A percentile compares a stretch with the other conserved stretches of the same genome.
Conservation (phyloP, 768 basidiomycete genomes). For the Amanita rimosa region DNA sequence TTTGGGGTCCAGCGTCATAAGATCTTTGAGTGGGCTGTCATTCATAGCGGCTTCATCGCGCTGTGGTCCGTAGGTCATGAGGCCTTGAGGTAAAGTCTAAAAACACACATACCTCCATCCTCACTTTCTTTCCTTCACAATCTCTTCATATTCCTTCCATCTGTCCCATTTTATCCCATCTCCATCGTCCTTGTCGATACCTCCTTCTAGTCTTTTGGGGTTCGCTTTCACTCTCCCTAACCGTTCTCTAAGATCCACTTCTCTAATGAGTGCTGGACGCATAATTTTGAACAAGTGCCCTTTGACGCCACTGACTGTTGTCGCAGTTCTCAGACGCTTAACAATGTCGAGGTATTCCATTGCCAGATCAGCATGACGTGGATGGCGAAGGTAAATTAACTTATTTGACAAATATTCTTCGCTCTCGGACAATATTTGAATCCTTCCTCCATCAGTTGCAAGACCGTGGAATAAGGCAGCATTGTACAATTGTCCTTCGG, state of each 20-base stretch:
- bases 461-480: constrained; percentile 58
- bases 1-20: constrained; percentile 20
- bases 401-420: constrained; percentile 18
- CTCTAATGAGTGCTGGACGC: constrained; percentile 56
- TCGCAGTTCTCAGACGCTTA: constrained; percentile 52
- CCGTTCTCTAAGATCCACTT: constrained; percentile 63
- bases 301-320: constrained; percentile 68
- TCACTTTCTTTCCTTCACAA: constrained; percentile 44
- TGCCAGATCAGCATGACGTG: constrained; percentile 56
- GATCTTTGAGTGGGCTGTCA: constrained; percentile 16
- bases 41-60: constrained; percentile 33
- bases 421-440: constrained; percentile 6
- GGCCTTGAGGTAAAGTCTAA: constrained; percentile 4
- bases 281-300: constrained; percentile 91
- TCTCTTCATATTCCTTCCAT: constrained; percentile 33
- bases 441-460: constrained; percentile 7
- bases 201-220: constrained; percentile 9
- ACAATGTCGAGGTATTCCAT: constrained; percentile 84
- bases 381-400: constrained; percentile 34
- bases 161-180: constrained; percentile 13
- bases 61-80: constrained; percentile 20
- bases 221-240: constrained; percentile 41
- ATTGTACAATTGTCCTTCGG: constrained; percentile 92
- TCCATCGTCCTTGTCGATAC: constrained; percentile 1
- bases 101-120: constrained; percentile 30